Conservation (phyloP, 257 asterid species). For the Verbascum thapsus region DNA sequence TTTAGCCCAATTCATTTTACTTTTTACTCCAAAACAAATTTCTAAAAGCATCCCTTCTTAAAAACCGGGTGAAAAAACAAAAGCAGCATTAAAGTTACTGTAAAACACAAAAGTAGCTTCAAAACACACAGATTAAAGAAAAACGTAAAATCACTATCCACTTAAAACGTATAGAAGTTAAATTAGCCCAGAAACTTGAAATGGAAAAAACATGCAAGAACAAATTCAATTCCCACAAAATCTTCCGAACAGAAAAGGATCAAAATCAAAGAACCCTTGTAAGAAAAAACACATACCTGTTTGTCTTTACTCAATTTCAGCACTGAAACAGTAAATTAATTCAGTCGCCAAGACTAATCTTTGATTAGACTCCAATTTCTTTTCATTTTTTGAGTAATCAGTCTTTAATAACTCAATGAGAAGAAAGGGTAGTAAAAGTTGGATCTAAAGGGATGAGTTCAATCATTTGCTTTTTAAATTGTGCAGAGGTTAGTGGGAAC, state of each 20-base stretch:
- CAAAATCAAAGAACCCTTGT: background rate
- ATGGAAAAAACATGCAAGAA: constrained; percentile 19
- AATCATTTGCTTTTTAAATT: too few species aligned
- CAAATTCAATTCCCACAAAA: background rate
- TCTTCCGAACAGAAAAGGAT: background rate
- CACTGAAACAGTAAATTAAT: constrained; percentile 9
- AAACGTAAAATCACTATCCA: background rate
- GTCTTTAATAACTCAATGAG: too few species aligned
- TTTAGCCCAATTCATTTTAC: too few species aligned
- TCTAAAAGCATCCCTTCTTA: background rate
- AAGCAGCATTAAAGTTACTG: constrained; percentile 19
- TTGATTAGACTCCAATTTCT: too few species aligned
- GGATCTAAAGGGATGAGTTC: too few species aligned
- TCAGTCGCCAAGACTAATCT: too few species aligned
- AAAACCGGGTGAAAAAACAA: background rate
- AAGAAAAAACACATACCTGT: background rate
- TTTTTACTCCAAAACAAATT: background rate
- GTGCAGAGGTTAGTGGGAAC: too few species aligned
- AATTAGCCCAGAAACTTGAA: constrained; percentile 2
- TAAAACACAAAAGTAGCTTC: background rate
- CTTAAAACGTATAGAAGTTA: background rate
- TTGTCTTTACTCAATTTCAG: too few species aligned
- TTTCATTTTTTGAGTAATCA: too few species aligned
- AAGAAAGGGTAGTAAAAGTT: too few species aligned
- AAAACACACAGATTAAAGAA: background rate